phyloP scores from a whole-genome alignment of 768 basidiomycete genomes.

The Suillus tomentosus region DNA sequence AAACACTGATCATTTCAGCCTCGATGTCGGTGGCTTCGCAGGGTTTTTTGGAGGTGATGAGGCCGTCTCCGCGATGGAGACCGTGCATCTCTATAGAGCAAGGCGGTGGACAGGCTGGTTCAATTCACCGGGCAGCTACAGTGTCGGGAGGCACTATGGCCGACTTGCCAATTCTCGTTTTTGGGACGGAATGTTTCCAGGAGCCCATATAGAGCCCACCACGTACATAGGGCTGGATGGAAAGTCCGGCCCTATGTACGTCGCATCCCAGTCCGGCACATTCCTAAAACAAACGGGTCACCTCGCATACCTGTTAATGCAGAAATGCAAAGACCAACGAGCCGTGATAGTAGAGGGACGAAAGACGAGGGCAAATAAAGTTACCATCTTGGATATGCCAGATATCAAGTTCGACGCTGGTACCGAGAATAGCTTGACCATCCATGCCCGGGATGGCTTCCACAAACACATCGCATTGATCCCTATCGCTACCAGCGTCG shows the following conservation, averaged over 20 bases:
- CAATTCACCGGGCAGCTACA: constrained; percentile 40
- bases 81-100: constrained; percentile 34
- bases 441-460: constrained; percentile 11
- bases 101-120: constrained; percentile 39
- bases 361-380: constrained; percentile 19
- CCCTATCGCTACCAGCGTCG: constrained; percentile 29
- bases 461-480: constrained; percentile 18
- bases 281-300: constrained; percentile 32
- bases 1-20: constrained; percentile 17
- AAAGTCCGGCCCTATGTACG: constrained; percentile 27
- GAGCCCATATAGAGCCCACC: constrained; percentile 27
- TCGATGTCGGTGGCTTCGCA: constrained; percentile 35
- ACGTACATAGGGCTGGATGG: constrained; percentile 32
- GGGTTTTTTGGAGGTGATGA: constrained; percentile 42
- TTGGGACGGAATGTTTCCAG: constrained; percentile 37
- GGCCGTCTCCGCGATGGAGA: constrained; percentile 39
- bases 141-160: constrained; percentile 34
- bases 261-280: constrained; percentile 31
- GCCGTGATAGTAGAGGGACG: constrained; percentile 17
- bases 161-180: constrained; percentile 29
- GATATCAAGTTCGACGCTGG: constrained; percentile 11
- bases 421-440: constrained; percentile 6
- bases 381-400: constrained; percentile 25
- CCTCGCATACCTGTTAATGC: constrained; percentile 31
- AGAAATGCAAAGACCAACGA: constrained; percentile 16